Percentiles rank a stretch among this genome's conserved stretches.
These are phyloP conservation scores for Claviceps sp. DNA, from an alignment of 2,329 filamentous ascomycete species.

Conservation along the genomic window DNA sequence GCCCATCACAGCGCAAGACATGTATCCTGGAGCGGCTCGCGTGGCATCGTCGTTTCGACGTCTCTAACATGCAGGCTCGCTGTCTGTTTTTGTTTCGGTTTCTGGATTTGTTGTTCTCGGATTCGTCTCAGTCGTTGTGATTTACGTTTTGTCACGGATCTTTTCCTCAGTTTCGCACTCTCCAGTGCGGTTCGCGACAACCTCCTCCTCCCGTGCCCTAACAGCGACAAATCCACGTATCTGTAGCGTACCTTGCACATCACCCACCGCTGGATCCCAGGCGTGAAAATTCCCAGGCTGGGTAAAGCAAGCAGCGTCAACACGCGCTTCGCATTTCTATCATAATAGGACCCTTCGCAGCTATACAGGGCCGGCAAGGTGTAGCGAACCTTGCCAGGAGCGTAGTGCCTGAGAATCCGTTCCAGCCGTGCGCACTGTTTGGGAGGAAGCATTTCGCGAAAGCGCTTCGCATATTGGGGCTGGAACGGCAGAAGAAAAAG, in stretches of 20 bases:
- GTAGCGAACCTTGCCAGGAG: constrained; percentile 41
- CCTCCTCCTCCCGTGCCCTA: constrained; percentile 14
- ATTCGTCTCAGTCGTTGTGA: too few relatives aligned
- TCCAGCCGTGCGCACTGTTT: constrained; percentile 22
- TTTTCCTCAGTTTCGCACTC: too few relatives aligned
- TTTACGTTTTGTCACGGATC: too few relatives aligned
- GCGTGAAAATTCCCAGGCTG: constrained; percentile 34
- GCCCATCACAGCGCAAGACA: too few relatives aligned
- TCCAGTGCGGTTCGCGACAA: not conserved
- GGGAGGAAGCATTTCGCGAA: constrained; percentile 29
- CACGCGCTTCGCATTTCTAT: constrained; percentile 8
- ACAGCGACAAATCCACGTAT: constrained; percentile 29
- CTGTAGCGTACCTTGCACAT: constrained; percentile 37
- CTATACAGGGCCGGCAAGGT: constrained; percentile 42
- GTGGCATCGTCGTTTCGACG: too few relatives aligned
- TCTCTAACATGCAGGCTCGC: too few relatives aligned
- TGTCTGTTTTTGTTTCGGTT: too few relatives aligned
- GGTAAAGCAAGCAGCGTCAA: constrained; percentile 38
- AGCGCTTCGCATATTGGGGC: constrained; percentile 29
- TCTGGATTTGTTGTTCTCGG: too few relatives aligned
- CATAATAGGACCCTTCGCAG: constrained; percentile 15
- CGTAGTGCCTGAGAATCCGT: constrained; percentile 31
- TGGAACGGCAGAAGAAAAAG: constrained; percentile 34
- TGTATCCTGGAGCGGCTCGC: too few relatives aligned
- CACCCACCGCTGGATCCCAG: constrained; percentile 34